Base-by-base conservation (phyloP, 768 basidiomycete genomes). In the Suillus luteus region DNA sequence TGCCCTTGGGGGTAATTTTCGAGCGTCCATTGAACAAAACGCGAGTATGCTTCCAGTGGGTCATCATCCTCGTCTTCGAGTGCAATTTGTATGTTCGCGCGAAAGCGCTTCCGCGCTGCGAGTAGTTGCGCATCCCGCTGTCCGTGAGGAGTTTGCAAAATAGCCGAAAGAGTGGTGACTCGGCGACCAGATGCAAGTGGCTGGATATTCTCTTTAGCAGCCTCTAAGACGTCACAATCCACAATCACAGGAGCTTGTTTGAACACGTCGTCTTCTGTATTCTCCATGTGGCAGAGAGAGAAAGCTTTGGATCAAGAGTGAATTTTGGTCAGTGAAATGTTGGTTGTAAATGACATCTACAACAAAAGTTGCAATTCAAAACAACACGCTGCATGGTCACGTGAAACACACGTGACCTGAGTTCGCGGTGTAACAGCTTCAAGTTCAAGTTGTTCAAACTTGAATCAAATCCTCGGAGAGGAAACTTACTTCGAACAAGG, bases 1-100 rank as follows among this genome's bases (percentile, higher is more conserved):
- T 92, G 90, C 5, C 95, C 96, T 64, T 97, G 91, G 0, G 96
- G 95, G 72, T 98, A 96, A 74, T 93, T 95, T 73, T 96, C 94
- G 49, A 95, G 78, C 0, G 92, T 95, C 92, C 96, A 99, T 59
- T 91, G 84, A 59, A 99, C 90, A 67, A 98, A 88, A 65, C 84
- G 82, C 70, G 86, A 88, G 69, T 95, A 96, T 1, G 92, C 90
- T 65, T 96, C 95, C 44, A 99, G 80, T 0, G 93, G 87, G 61
- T 91, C 89, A 52, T 89, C 88, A 43, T 93, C 92, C 41, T 94
- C 94, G 62, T 85, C 82, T 63, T 82, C 77, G n/a, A 92, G 70
- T 0, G 90, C 87, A 11, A 91, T 71, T 68, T 89, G 85, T 17
- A 92, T 85, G 64, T 93, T 92, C 57, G 90, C 82, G 14, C 90